Conservation (phyloP, 805 yeast species). For the Candida railenensis region DNA sequence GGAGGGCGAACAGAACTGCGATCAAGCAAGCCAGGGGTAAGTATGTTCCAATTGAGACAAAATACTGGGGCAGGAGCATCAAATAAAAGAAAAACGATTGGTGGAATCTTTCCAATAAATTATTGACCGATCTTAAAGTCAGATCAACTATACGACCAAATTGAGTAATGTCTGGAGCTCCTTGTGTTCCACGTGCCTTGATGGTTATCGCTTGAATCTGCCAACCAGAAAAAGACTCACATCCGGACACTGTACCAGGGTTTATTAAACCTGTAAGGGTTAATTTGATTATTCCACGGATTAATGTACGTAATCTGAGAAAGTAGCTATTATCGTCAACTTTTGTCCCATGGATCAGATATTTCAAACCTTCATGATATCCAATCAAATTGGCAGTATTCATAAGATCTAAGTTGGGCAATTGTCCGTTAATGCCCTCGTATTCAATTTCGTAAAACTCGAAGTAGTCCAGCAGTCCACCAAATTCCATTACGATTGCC, state of each 20-base stretch:
- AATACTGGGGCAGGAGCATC: constrained; percentile 69
- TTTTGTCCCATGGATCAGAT: constrained; percentile 63
- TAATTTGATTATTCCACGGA: constrained; percentile 65
- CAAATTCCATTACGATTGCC: constrained; percentile 81
- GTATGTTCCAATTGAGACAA: constrained; percentile 93
- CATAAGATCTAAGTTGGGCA: constrained; percentile 88
- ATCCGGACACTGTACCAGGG: constrained; percentile 52
- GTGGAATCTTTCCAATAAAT: constrained; percentile 91
- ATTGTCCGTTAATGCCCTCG: constrained; percentile 91
- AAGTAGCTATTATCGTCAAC: constrained; percentile 48
- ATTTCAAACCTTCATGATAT: constrained; percentile 72
- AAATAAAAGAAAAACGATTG: constrained; percentile 95
- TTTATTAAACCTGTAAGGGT: constrained; percentile 65
- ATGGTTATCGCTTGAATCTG: constrained; percentile 87
- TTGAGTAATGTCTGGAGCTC: constrained; percentile 78
- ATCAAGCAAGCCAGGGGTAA: constrained; percentile 79
- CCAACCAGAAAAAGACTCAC: constrained; percentile 95
- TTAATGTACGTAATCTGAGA: constrained; percentile 56
- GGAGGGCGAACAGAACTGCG: constrained; percentile 66
- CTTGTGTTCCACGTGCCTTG: constrained; percentile 60
- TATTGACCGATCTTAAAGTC: constrained; percentile 82
- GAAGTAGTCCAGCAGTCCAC: constrained; percentile 64
- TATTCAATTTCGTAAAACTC: constrained; percentile 73
- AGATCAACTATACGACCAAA: constrained; percentile 91
- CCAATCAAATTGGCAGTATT: constrained; percentile 76